A percentile compares a stretch with the other conserved stretches of the same genome.
Conservation (phyloP, 1,139 yeast species). For the Yamadazyma atmosphaerica region DNA sequence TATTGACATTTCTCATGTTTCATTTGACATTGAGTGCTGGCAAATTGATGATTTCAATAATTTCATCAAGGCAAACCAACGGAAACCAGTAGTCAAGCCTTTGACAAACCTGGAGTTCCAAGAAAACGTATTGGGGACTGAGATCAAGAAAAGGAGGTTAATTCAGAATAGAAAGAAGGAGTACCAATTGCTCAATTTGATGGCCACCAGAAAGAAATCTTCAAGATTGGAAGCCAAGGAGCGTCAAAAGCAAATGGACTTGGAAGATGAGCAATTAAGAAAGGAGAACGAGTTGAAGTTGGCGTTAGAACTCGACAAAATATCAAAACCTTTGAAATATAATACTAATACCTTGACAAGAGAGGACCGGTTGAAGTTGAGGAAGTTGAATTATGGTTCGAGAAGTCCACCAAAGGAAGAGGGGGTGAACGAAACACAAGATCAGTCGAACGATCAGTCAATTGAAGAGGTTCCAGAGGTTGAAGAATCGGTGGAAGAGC, state of each 20-base stretch:
- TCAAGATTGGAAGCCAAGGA: conserved; percentile 53
- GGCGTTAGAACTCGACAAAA: conserved; percentile 39
- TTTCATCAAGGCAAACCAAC: conserved; percentile 21
- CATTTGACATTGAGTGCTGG: conserved; percentile 33
- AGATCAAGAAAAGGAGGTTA: conserved; percentile 40
- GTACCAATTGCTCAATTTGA: conserved; percentile 45
- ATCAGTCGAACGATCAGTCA: too few relatives aligned
- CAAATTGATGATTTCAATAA: conserved; percentile 33
- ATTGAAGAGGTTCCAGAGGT: too few relatives aligned
- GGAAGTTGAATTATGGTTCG: conserved; percentile 22
- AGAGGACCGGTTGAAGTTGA: conserved; percentile 43
- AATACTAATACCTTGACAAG: conserved; percentile 32
- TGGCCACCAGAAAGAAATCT: conserved; percentile 51
- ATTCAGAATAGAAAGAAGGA: conserved; percentile 47
- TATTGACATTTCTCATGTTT: conserved; percentile 21
- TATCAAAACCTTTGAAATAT: conserved; percentile 18
- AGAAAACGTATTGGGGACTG: conserved; percentile 17
- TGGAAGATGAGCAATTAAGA: conserved; percentile 27
- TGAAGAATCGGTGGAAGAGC: not conserved
- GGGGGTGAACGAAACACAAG: too few relatives aligned
- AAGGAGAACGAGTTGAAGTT: conserved; percentile 35
- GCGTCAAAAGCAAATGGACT: conserved; percentile 41
- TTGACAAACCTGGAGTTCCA: conserved; percentile 18
- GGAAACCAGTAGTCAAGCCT: conserved; percentile 18
- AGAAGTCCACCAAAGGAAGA: conserved; percentile 2